Evolutionary conservation across 1,139 yeast genomes (phyloP).

Genomic region (Saccharomyces pastorianus): DNA sequence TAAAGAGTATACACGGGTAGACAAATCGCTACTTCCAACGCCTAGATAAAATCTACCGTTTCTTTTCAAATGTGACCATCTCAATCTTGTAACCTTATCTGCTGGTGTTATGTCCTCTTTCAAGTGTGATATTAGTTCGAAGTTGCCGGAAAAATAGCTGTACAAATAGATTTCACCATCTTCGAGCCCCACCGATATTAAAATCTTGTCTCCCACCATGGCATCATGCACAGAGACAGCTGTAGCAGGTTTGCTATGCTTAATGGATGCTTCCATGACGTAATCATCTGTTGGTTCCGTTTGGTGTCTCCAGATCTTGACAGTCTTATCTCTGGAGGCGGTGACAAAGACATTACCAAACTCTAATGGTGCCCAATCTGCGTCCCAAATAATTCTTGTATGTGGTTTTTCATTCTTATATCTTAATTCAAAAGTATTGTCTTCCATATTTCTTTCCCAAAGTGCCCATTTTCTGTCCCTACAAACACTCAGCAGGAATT

Average conservation of each 20-base stretch:
- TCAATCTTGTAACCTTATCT: constrained; percentile 49
- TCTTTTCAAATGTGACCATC: constrained; percentile 38
- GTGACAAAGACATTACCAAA: constrained; percentile 53
- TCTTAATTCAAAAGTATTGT: constrained; percentile 37
- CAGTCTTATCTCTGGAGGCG: constrained; percentile 75
- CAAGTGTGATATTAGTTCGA: constrained; percentile 32
- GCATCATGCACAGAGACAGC: constrained; percentile 50
- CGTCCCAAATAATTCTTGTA: constrained; percentile 89
- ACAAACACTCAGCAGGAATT: constrained; percentile 68
- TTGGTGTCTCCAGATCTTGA: constrained; percentile 59
- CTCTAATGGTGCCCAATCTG: constrained; percentile 62
- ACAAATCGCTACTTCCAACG: constrained; percentile 62
- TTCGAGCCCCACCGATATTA: constrained; percentile 68
- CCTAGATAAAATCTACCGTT: constrained; percentile 40
- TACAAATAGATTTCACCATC: constrained; percentile 43
- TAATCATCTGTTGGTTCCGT: constrained; percentile 19
- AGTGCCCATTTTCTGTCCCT: constrained; percentile 83
- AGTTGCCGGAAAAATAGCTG: constrained; percentile 23
- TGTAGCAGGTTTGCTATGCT: constrained; percentile 55
- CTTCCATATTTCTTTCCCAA: constrained; percentile 50
- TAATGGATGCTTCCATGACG: constrained; percentile 29
- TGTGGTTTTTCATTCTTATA: constrained; percentile 66
- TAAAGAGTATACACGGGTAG: constrained; percentile 51
- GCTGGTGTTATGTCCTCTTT: constrained; percentile 46
- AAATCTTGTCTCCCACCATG: constrained; percentile 26